phyloP scores from a whole-genome alignment of 108 stramenopile species.

The Nannochloropsis gaditana region DNA sequence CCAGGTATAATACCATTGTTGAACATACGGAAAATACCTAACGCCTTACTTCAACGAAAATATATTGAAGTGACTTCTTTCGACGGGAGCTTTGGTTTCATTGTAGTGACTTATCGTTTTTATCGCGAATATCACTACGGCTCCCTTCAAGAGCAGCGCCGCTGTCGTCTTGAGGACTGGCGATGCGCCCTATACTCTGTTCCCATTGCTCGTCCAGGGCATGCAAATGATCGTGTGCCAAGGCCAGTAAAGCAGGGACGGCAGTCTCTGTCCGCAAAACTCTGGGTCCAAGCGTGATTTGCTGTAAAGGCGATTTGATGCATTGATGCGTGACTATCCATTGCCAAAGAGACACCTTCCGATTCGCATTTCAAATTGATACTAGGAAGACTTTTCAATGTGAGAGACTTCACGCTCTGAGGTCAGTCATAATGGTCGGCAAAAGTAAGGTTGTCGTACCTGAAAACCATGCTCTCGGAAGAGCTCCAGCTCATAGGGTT shows the following conservation, averaged over 20 bases:
- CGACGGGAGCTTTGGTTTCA: not conserved
- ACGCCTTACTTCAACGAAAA: too few species aligned
- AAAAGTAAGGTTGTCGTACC: not conserved
- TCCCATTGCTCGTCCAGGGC: conserved; percentile 17
- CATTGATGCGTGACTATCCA: too few species aligned
- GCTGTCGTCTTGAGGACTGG: not conserved
- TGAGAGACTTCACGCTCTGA: too few species aligned
- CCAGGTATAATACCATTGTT: too few species aligned
- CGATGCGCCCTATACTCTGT: not conserved
- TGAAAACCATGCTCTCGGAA: not conserved
- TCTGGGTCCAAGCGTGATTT: not conserved
- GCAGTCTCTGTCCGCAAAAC: conserved; percentile 6
- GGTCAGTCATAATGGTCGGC: too few species aligned
- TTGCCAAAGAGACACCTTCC: too few species aligned
- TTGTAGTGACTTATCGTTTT: not conserved
- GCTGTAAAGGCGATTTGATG: not conserved
- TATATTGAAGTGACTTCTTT: too few species aligned
- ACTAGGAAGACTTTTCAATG: too few species aligned
- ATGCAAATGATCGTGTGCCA: conserved; percentile 14
- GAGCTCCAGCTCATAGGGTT: conserved; percentile 5
- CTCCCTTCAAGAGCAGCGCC: not conserved
- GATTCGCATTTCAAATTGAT: too few species aligned
- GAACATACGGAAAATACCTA: too few species aligned
- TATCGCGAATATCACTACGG: not conserved
- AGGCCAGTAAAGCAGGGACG: not conserved